Percentiles rank a stretch among this genome's conserved stretches.
Evolutionary conservation across 2,329 filamentous ascomycete species (phyloP).

Genomic region (Diaporthe longicolla): DNA sequence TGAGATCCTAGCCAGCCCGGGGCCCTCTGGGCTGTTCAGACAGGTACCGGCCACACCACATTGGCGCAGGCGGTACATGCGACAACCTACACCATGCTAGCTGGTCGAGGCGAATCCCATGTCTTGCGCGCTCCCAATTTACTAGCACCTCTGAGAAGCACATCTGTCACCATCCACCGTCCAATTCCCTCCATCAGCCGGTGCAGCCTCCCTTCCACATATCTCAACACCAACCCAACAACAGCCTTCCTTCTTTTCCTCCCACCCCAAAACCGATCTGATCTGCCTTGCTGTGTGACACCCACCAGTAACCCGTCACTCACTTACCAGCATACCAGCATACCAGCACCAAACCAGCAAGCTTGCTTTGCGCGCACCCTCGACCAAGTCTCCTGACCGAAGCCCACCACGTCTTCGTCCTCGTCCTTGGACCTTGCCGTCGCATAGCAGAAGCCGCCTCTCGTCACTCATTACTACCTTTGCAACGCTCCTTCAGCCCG

Average conservation of each 20-base stretch:
- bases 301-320: slow-evolving; percentile 20
- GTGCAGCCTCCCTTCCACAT: slow-evolving; percentile 15
- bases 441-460: slow-evolving; percentile 32
- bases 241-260: slow-evolving; percentile 5
- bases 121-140: slow-evolving; percentile 13
- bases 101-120: slow-evolving; percentile 12
- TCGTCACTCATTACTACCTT: slow-evolving; percentile 27
- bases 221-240: slow-evolving; percentile 24
- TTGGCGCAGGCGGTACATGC: slow-evolving; percentile 3
- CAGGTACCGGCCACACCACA: neutral
- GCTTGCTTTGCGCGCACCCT: neutral
- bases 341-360: slow-evolving; percentile 1
- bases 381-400: no score
- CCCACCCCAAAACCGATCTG: neutral
- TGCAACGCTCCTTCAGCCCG: slow-evolving; percentile 36
- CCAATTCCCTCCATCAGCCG: neutral
- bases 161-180: slow-evolving; percentile 28
- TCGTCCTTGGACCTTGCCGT: neutral
- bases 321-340: neutral
- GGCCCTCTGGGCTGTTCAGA: neutral
- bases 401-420: no score
- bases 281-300: slow-evolving; percentile 8
- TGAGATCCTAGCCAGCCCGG: neutral
- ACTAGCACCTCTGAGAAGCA: neutral
- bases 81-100: neutral